Base-by-base conservation (phyloP, 2,329 filamentous ascomycete genomes). In the Xylaria sp. region DNA sequence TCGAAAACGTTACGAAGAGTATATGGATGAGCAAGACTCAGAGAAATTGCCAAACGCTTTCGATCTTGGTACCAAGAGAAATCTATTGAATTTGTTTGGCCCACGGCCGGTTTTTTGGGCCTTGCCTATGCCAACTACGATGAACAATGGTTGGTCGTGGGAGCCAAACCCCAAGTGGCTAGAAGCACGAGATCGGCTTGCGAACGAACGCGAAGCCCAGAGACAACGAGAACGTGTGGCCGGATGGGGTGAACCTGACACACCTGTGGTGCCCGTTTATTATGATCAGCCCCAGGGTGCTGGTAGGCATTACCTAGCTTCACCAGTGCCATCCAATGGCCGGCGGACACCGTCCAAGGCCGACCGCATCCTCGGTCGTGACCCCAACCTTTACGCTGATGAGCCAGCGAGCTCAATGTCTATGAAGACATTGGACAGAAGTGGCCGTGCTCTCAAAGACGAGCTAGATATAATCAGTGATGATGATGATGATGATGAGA, bases 61-160 rank as follows among this genome's bases (percentile, higher is more conserved):
- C 72, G 92, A 99, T 71, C 86, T 97, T 1, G 95, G 95, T 62
- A 90, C 89, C 84, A 87, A 85, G 61, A 85, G 84, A 43, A 99
- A 99, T 74, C 76, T 98, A 4, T 74, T 79, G 0, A 92, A 97
- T 74, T 84, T 99, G 2, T 92, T 99, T 68, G 95, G 95, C 0
- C 85, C 87, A 0, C 86, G 81, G 0, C 88, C 88, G 1, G 77
- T 86, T 25, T 80, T 95, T 8, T 98, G 95, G 94, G 79, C 83
- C 28, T 64, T 98, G 1, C 95, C 95, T 0, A 80, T 98, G 47
- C 87, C 86, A 76, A 98, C 91, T 72, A 96, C 93, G 1, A 91
- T 87, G 0, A 94, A 94, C 35, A 92, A 99, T 75, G 95, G 95
- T 21, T 99, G 94, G 94, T 84, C 83, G 46, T 99, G 95, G 95